These are phyloP conservation scores for Hymenoscyphus occultus DNA, from an alignment of 2,329 filamentous ascomycete genomes.

Conservation along the genomic window DNA sequence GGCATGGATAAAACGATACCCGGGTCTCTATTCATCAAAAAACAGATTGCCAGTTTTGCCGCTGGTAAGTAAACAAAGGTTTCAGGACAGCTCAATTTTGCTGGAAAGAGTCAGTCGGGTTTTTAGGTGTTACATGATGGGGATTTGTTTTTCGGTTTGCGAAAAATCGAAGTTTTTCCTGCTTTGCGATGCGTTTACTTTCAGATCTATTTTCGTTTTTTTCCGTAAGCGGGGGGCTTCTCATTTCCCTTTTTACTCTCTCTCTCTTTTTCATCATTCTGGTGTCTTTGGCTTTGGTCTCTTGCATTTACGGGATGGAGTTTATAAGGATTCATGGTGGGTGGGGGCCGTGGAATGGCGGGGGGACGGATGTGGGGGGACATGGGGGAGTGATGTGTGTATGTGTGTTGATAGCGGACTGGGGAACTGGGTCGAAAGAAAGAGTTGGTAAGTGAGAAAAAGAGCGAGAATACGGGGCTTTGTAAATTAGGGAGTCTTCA, in stretches of 20 bases:
- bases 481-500: slow-evolving; percentile 32
- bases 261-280: slow-evolving; percentile 28
- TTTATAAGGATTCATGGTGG: slow-evolving; percentile 15
- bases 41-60: slow-evolving; percentile 21
- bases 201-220: slow-evolving; percentile 21
- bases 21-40: slow-evolving; percentile 31
- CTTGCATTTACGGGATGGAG: slow-evolving; percentile 30
- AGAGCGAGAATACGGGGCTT: slow-evolving; percentile 9
- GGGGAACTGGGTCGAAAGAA: too few species aligned
- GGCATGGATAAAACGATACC: slow-evolving; percentile 37
- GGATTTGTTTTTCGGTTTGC: slow-evolving; percentile 12
- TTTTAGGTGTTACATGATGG: slow-evolving; percentile 25
- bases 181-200: slow-evolving; percentile 1
- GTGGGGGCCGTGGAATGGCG: too few species aligned
- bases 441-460: too few species aligned
- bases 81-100: slow-evolving; percentile 32
- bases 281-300: slow-evolving; percentile 29
- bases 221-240: slow-evolving; percentile 6
- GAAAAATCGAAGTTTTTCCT: slow-evolving; percentile 4
- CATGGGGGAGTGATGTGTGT: slow-evolving; percentile 12
- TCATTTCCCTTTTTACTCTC: neutral
- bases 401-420: slow-evolving; percentile 10
- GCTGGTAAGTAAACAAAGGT: slow-evolving; percentile 27
- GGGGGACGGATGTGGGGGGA: too few species aligned
- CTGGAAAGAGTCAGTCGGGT: slow-evolving; percentile 20